Evolutionary conservation across 257 asterid genomes (phyloP).

Genomic region (Gardenia jasminoides): DNA sequence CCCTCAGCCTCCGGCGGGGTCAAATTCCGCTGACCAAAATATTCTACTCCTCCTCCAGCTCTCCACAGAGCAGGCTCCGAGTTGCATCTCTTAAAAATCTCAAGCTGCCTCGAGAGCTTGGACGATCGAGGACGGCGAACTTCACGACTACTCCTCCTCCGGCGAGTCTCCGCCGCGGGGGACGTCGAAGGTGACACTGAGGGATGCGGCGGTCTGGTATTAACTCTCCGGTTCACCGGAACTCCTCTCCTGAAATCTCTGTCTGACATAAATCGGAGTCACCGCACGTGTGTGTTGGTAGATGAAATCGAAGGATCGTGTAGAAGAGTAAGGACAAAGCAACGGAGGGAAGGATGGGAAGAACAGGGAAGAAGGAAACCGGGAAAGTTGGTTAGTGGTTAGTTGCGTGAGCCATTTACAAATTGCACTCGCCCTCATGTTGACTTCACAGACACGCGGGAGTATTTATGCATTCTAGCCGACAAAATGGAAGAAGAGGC

Average conservation of each 20-base stretch:
- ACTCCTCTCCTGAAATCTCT: conserved; percentile 31
- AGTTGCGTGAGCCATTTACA: conserved; percentile 1
- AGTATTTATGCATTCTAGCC: too few species aligned
- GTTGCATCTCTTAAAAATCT: conserved; percentile 33
- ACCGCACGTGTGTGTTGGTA: background rate
- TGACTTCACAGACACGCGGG: too few species aligned
- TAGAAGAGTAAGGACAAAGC: background rate
- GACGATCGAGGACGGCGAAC: conserved; percentile 14
- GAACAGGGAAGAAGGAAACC: background rate
- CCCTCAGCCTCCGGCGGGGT: conserved; percentile 27
- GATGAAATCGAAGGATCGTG: background rate
- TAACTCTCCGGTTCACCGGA: conserved; percentile 42
- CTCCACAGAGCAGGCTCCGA: conserved; percentile 46
- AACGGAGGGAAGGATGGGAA: background rate
- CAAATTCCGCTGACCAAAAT: conserved; percentile 13
- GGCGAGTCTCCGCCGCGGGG: conserved; percentile 14
- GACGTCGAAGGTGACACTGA: conserved; percentile 25
- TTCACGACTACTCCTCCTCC: conserved; percentile 20
- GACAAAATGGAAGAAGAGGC: too few species aligned
- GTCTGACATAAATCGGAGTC: conserved; percentile 36
- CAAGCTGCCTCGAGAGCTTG: conserved; percentile 20
- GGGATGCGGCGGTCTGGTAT: conserved; percentile 17
- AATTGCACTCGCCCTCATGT: background rate
- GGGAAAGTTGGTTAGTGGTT: background rate
- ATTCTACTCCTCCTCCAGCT: conserved; percentile 4